phyloP scores from a whole-genome alignment of 176 grass and related monocot species.

The Avena eriantha region DNA sequence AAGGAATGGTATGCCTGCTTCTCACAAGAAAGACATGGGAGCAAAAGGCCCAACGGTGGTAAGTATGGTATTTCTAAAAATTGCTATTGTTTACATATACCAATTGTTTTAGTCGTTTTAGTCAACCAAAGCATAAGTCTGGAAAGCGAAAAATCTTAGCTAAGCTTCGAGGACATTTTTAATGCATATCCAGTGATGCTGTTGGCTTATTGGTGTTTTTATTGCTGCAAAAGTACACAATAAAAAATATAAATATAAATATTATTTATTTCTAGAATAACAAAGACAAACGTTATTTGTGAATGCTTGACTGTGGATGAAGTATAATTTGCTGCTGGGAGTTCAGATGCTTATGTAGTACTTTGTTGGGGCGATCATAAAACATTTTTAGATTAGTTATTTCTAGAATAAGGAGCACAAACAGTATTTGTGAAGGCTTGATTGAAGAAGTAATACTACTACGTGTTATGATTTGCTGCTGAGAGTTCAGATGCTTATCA shows the following conservation, averaged over 20 bases:
- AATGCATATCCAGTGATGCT: background rate
- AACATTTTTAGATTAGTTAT: no score
- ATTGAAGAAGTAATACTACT: background rate
- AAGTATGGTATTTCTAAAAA: slow-evolving; percentile 30
- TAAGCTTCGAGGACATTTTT: slow-evolving; percentile 3
- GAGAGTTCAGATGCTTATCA: slow-evolving; percentile 10
- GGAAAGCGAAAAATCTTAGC: background rate
- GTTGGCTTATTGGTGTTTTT: background rate
- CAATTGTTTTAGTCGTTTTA: background rate
- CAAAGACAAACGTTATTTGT: background rate
- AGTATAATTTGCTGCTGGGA: background rate
- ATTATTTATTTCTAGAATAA: slow-evolving; percentile 1
- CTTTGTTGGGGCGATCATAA: background rate
- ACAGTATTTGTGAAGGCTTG: no score
- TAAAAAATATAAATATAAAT: background rate
- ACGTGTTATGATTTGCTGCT: background rate
- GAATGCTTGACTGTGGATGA: slow-evolving; percentile 1
- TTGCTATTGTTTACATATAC: background rate
- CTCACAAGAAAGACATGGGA: slow-evolving; percentile 50
- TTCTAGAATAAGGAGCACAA: no score
- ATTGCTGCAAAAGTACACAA: background rate
- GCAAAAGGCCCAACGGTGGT: slow-evolving; percentile 46
- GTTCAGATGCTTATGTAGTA: slow-evolving; percentile 2
- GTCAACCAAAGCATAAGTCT: background rate
- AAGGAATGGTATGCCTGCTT: slow-evolving; percentile 38